Base-by-base conservation (phyloP, 2,329 filamentous ascomycete species). In the Periconia digitata region DNA sequence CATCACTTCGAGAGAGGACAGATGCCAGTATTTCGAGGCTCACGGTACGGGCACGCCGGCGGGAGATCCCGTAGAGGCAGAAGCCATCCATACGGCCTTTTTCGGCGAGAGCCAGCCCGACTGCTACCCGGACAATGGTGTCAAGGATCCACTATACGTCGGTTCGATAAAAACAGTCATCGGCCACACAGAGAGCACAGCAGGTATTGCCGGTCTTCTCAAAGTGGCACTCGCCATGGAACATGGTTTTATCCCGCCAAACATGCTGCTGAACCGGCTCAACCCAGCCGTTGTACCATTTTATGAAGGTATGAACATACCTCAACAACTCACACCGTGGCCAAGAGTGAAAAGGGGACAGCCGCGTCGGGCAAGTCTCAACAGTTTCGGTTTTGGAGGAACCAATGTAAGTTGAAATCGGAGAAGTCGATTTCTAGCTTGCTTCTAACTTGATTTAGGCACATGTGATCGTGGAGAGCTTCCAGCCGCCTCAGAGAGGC, bases 11-110 rank as follows among this genome's bases (percentile, higher is more conserved):
- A 20, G 27, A 1, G 17, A 47, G 3, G 50, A 61, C 42, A 50
- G 55, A 16, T 50, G 49, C 1, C 55, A 65, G 8, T 74, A 64
- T 38, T 65, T 75, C 8, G 69, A 76, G 40, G 67, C 67, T 0
- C 74, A 76, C 48, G 72, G 71, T 7, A 75, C 73, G 0, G 73
- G 73, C 1, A 75, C 72, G 1, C 52, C 55, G 0, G 60, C 62
- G 15, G 71, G 72, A 15, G 67, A 69, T 47, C 64, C 62, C 3
- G 37, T 52, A 3, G 63, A 68, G 39, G 58, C 62, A 0, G 44
- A 49, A 27, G 63, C 63, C 1, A 60, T 68, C 24, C 12, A 38
- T 3, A 18, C 23, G 1, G 50, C 53, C 0, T 65, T 67, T 32
- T 58, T 54, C 22, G 4, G n/a, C 15, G n/a, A n/a, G n/a, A n/a